These are phyloP conservation scores for Blepharisma stoltei DNA, from an alignment of 73 alveolate species.

Conservation along the genomic window DNA sequence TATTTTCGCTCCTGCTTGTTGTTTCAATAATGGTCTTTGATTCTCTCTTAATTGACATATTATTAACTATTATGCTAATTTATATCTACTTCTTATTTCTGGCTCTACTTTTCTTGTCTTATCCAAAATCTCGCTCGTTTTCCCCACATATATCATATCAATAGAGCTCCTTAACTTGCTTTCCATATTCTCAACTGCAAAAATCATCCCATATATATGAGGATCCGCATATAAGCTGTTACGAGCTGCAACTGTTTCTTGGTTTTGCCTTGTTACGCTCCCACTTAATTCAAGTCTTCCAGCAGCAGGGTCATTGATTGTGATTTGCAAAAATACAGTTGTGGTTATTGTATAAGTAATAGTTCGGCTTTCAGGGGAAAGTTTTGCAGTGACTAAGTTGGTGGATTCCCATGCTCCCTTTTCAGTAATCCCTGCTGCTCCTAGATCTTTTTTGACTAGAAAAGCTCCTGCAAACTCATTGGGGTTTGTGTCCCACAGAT, in stretches of 20 bases:
- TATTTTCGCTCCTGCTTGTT: too few species aligned
- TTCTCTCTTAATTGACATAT: too few species aligned
- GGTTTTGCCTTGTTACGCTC: neutral
- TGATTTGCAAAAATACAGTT: slow-evolving; percentile 56
- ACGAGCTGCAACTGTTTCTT: neutral
- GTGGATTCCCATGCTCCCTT: slow-evolving; percentile 61
- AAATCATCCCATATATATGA: slow-evolving; percentile 27
- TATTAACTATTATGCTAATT: neutral
- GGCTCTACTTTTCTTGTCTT: slow-evolving; percentile 21
- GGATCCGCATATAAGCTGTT: neutral
- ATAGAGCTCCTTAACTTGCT: slow-evolving; percentile 33
- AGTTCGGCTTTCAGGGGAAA: slow-evolving; percentile 37
- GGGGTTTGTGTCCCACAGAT: slow-evolving; percentile 64
- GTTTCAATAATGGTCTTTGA: too few species aligned
- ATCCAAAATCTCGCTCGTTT: slow-evolving; percentile 34
- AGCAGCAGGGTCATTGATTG: slow-evolving; percentile 1
- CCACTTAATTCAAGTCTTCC: slow-evolving; percentile 27
- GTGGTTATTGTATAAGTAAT: slow-evolving; percentile 60
- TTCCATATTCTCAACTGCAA: slow-evolving; percentile 37
- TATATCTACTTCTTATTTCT: neutral
- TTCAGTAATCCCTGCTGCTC: slow-evolving; percentile 47
- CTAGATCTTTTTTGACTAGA: slow-evolving; percentile 61
- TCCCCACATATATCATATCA: slow-evolving; percentile 34
- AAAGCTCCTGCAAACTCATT: slow-evolving; percentile 77
- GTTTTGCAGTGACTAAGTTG: slow-evolving; percentile 41